phyloP scores from a whole-genome alignment of 805 yeast species.

The Ogataea zsoltii region DNA sequence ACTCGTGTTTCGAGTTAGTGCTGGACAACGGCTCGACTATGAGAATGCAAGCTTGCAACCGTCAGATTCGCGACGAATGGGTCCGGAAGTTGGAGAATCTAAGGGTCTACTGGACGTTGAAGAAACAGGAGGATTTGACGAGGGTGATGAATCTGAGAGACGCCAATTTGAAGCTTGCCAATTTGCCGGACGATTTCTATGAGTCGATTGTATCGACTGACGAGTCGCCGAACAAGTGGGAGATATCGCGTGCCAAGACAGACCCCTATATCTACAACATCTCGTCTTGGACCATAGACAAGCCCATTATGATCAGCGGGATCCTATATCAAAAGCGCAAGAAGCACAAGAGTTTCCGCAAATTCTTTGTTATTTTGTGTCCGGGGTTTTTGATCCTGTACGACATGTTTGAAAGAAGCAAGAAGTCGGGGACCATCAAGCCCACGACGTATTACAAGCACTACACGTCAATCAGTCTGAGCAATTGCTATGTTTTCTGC shows the following conservation, averaged over 20 bases:
- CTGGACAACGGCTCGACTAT: constrained; percentile 47
- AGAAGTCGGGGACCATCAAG: constrained; percentile 42
- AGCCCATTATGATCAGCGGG: constrained; percentile 65
- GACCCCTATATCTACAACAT: constrained; percentile 56
- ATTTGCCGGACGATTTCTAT: constrained; percentile 49
- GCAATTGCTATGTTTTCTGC: constrained; percentile 73
- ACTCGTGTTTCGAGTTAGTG: constrained; percentile 54
- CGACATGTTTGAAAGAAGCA: constrained; percentile 48
- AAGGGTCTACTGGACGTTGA: constrained; percentile 58
- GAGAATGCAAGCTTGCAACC: constrained; percentile 56
- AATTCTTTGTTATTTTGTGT: constrained; percentile 61
- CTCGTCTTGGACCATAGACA: constrained; percentile 57
- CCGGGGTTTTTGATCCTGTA: constrained; percentile 70
- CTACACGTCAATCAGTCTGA: constrained; percentile 59
- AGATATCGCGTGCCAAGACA: constrained; percentile 50
- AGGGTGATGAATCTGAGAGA: constrained; percentile 40
- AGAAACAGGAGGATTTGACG: constrained; percentile 42
- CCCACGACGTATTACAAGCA: constrained; percentile 51
- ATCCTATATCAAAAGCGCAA: constrained; percentile 65
- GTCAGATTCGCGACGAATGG: constrained; percentile 63
- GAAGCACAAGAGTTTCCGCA: constrained; percentile 66
- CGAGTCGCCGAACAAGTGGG: constrained; percentile 45
- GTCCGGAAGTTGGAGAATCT: constrained; percentile 47
- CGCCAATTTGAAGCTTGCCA: constrained; percentile 47
- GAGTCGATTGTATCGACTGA: constrained; percentile 55